Conservation (phyloP, 2,329 filamentous ascomycete species). For the Alternaria angustiovoidea region DNA sequence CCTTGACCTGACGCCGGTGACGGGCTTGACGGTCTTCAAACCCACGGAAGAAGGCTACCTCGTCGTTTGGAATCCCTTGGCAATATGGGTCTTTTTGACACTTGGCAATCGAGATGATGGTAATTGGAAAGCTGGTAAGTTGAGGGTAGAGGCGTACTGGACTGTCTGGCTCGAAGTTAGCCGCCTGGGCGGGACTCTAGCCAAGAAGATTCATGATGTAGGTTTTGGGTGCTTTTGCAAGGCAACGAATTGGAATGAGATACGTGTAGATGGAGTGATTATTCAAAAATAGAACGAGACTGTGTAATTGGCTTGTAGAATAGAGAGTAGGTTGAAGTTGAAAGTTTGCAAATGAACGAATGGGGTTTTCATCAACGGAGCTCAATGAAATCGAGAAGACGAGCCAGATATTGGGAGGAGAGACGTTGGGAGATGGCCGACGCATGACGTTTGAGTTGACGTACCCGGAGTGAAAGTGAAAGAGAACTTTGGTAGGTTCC, state of each 20-base stretch:
- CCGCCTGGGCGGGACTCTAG: background rate
- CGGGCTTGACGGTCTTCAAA: background rate
- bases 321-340: background rate
- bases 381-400: background rate
- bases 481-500: background rate
- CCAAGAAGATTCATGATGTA: background rate
- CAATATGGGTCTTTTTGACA: background rate
- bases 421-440: conserved; percentile 10
- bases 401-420: background rate
- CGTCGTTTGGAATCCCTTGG: background rate
- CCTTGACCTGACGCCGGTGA: background rate
- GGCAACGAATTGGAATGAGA: background rate
- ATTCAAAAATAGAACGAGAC: rapidly evolving
- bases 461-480: conserved; percentile 27
- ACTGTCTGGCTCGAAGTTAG: background rate
- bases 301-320: background rate
- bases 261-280: background rate
- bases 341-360: background rate
- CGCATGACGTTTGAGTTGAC: conserved; percentile 6
- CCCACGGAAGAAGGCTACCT: background rate
- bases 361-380: background rate
- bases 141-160: background rate
- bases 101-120: background rate
- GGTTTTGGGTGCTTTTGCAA: background rate
- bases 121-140: background rate